Percentiles rank a stretch among this genome's conserved stretches.
phyloP scores from a whole-genome alignment of 805 yeast species.

The Zygoascus tannicola region DNA sequence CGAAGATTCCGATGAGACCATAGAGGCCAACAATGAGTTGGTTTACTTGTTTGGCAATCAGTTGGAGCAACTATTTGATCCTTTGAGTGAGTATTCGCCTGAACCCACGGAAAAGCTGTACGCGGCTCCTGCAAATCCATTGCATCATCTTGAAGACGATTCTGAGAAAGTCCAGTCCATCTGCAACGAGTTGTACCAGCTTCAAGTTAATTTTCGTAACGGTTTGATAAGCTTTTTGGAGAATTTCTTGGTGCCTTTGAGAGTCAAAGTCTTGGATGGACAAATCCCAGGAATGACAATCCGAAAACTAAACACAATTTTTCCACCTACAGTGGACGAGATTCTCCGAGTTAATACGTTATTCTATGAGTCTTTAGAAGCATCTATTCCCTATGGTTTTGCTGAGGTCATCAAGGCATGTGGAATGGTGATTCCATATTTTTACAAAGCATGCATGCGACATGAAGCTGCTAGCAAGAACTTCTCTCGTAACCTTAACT shows the following conservation, averaged over 20 bases:
- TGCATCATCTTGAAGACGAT: conserved; percentile 19
- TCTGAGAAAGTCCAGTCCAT: conserved; percentile 40
- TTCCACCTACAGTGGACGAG: conserved; percentile 95
- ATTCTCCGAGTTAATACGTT: conserved; percentile 83
- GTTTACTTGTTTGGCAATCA: conserved; percentile 78
- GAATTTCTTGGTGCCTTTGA: conserved; percentile 65
- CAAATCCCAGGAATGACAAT: conserved; percentile 47
- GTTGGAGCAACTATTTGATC: conserved; percentile 80
- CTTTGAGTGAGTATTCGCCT: conserved; percentile 84
- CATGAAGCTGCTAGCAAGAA: conserved; percentile 85
- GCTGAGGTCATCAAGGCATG: conserved; percentile 72
- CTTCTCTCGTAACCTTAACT: conserved; percentile 41
- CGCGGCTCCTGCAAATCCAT: conserved; percentile 40
- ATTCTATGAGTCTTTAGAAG: conserved; percentile 60
- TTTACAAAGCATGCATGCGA: conserved; percentile 84
- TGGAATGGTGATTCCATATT: conserved; percentile 77
- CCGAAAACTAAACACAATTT: conserved; percentile 60
- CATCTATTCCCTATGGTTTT: conserved; percentile 61
- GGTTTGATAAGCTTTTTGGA: conserved; percentile 67
- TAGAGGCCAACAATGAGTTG: conserved; percentile 62
- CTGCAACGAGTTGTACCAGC: conserved; percentile 53
- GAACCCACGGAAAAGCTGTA: conserved; percentile 71
- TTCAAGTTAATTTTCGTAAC: conserved; percentile 69
- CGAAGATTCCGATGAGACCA: conserved; percentile 39
- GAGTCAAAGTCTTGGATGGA: conserved; percentile 50